A percentile compares a stretch with the other conserved stretches of the same genome.
Evolutionary conservation across 176 grass and related monocot species (phyloP).

Genomic region (Bromus sterilis): DNA sequence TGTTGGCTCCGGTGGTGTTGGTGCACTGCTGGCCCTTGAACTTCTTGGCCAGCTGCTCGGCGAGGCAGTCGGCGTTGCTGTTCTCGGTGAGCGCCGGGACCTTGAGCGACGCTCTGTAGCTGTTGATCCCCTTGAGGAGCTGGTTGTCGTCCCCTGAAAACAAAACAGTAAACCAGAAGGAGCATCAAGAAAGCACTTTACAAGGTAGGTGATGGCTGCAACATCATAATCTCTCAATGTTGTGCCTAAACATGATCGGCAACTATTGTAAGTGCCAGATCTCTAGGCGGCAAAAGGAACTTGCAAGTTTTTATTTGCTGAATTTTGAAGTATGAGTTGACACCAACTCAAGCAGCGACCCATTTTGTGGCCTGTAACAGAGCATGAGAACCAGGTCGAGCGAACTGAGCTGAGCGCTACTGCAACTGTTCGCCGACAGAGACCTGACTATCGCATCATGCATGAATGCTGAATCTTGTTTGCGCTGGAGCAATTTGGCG

Average conservation of each 20-base stretch:
- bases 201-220: background rate
- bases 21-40: slow-evolving; percentile 75
- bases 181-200: background rate
- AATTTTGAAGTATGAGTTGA: background rate
- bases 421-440: background rate
- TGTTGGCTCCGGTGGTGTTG: slow-evolving; percentile 84
- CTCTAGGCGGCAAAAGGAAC: background rate
- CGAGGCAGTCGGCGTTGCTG: slow-evolving; percentile 65
- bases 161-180: background rate
- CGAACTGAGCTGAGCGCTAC: background rate
- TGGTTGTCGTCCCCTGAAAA: slow-evolving; percentile 47
- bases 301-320: background rate
- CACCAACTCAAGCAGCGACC: background rate
- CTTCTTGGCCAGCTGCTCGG: slow-evolving; percentile 71
- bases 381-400: background rate
- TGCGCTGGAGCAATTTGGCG: background rate
- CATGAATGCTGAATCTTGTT: background rate
- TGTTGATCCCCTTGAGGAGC: slow-evolving; percentile 86
- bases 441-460: slow-evolving; percentile 14
- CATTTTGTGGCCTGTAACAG: background rate
- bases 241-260: background rate
- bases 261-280: background rate
- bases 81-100: slow-evolving; percentile 67
- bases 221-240: background rate
- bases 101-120: slow-evolving; percentile 67